Evolutionary conservation across 129 eudicot species (phyloP), one percentile per base, ranked within the genome.

Genomic region (Helianthus tuberosus): DNA sequence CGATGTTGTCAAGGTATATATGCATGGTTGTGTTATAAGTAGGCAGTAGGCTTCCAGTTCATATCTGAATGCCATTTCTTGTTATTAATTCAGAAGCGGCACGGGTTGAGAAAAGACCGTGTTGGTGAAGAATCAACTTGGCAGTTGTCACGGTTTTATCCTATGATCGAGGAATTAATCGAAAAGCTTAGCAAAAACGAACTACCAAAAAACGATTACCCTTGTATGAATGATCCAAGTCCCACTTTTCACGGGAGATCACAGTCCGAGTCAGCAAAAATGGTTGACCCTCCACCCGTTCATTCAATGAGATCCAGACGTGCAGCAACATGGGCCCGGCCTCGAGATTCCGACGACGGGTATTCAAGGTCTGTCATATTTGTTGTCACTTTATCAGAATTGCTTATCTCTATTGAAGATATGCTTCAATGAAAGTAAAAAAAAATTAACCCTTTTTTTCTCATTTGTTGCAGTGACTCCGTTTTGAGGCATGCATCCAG

Each of bases 101-200:
- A 84, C 29, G 91, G 84, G 71, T 76, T 81, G 43, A 86, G 98
- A 82, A 94, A 94, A 81, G 98, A 94, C 27, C 89, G 96, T n/a
- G 38, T 75, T 48, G 96, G 84, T 73, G 96, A 88, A 90, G 89
- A 88, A 84, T 78, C 77, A 64, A 36, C 86, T n/a, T 94, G 98
- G 98, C 97, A 90, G 79, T 72, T 94, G 70, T 94, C 97, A 29
- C 96, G 98, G 59, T 94, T 94, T 77, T 94, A 94, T 84, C 98
- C 98, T 65, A 53, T 90, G 80, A 79, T 94, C 66, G 98, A 94
- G 96, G 98, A 90, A 71, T 89, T 93, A 32, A 64, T 93, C 39
- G 98, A 93, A 81, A 90, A 93, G 78, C 85, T 90, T 16, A 66
- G 71, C 66, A 86, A 90, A 83, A 89, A 95, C 27, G 96, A 90